Percentiles rank a stretch among this genome's conserved stretches.
These are phyloP conservation scores for Musa balbisiana DNA, from an alignment of 202 grass and related monocot genomes.

Conservation along the genomic window DNA sequence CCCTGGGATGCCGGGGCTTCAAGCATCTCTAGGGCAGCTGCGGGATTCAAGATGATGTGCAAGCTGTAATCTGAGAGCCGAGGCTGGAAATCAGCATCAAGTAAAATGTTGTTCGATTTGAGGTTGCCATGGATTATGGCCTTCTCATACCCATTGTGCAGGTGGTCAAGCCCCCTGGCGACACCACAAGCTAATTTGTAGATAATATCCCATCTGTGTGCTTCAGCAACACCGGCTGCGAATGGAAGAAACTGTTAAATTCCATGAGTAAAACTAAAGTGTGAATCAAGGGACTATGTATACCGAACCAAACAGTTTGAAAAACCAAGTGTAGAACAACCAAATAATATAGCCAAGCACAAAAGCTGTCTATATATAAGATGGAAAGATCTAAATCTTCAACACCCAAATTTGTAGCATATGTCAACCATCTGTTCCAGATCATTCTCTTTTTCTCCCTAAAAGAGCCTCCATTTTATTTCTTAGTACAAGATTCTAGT, in stretches of 20 bases:
- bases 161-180: constrained; percentile 74
- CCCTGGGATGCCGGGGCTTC: constrained; percentile 56
- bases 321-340: too few species aligned
- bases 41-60: constrained; percentile 53
- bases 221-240: constrained; percentile 69
- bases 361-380: too few species aligned
- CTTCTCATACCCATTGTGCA: constrained; percentile 62
- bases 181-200: constrained; percentile 76
- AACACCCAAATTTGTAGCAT: too few species aligned
- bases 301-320: too few species aligned
- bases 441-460: too few species aligned
- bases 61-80: constrained; percentile 75
- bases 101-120: constrained; percentile 80
- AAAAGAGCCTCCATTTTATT: too few species aligned
- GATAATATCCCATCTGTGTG: constrained; percentile 81
- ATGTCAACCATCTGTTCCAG: too few species aligned
- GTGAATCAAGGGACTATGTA: too few species aligned
- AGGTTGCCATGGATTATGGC: constrained; percentile 87
- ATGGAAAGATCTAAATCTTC: too few species aligned
- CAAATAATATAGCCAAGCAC: too few species aligned
- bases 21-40: constrained; percentile 65
- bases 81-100: constrained; percentile 79
- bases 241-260: background rate
- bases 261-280: too few species aligned
- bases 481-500: too few species aligned